Evolutionary conservation across 352 stramenopile genomes (phyloP).

Genomic region (Globisporangium cystogenes): DNA sequence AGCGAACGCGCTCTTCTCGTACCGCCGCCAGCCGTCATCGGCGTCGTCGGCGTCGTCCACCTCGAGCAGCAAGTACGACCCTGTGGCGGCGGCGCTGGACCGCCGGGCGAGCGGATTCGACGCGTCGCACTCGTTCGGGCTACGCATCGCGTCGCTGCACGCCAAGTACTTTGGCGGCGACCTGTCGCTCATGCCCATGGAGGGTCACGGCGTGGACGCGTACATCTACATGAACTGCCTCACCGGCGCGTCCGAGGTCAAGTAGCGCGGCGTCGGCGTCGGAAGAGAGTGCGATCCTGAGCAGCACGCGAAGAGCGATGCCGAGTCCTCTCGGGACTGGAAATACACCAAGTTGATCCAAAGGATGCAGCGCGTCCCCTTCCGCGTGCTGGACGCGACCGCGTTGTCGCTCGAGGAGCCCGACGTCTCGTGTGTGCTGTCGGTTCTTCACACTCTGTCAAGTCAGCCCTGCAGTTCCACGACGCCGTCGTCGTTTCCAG

Average conservation of each 20-base stretch:
- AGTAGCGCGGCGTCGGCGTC: constrained; percentile 19
- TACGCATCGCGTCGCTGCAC: constrained; percentile 92
- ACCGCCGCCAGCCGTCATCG: constrained; percentile 47
- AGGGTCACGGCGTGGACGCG: constrained; percentile 96
- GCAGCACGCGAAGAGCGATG: no score
- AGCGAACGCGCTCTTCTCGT: constrained; percentile 65
- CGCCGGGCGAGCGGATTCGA: constrained; percentile 53
- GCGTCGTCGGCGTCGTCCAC: constrained; percentile 10
- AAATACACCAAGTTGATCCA: no score
- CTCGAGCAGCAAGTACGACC: constrained; percentile 43
- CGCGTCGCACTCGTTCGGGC: constrained; percentile 81
- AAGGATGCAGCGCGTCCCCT: constrained; percentile 11
- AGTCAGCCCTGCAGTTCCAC: neutral
- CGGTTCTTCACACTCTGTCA: no score
- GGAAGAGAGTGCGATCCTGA: neutral
- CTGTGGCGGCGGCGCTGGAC: constrained; percentile 64
- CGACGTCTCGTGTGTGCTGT: no score
- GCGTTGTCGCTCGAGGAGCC: constrained; percentile 1
- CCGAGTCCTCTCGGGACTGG: no score
- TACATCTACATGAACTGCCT: constrained; percentile 89
- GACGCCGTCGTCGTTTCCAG: constrained; percentile 1
- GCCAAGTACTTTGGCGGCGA: constrained; percentile 98
- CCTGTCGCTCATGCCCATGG: constrained; percentile 98
- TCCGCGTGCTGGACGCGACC: constrained; percentile 9
- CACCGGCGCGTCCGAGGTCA: constrained; percentile 65